phyloP scores from a whole-genome alignment of 1,284 basidiomycete species.

The Crucibulum cyathiforme region DNA sequence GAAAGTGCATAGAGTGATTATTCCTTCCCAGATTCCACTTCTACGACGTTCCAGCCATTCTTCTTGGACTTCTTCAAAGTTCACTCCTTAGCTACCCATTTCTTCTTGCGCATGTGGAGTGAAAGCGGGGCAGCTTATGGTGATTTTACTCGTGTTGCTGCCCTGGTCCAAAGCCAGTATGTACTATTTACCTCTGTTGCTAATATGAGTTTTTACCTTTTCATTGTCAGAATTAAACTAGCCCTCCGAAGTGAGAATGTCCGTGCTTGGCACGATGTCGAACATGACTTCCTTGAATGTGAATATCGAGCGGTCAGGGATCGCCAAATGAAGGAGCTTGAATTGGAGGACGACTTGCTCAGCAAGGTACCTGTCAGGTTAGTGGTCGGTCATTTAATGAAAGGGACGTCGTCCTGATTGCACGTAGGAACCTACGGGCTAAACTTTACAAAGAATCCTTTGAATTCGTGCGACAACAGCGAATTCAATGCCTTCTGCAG shows the following conservation, averaged over 20 bases:
- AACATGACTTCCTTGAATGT: slow-evolving; percentile 83
- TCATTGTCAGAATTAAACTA: slow-evolving; percentile 67
- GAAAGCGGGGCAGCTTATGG: slow-evolving; percentile 84
- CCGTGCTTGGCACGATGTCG: slow-evolving; percentile 85
- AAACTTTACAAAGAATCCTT: slow-evolving; percentile 92
- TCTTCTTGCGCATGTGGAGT: slow-evolving; percentile 95
- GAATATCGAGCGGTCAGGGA: slow-evolving; percentile 91
- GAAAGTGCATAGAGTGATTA: no score
- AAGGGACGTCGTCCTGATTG: background rate
- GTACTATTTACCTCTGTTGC: slow-evolving; percentile 36
- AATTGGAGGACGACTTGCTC: slow-evolving; percentile 89
- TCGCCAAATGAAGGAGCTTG: slow-evolving; percentile 93
- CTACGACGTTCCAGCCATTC: slow-evolving; percentile 88
- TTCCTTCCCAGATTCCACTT: slow-evolving; percentile 69
- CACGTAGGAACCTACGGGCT: slow-evolving; percentile 76
- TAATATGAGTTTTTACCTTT: slow-evolving; percentile 5
- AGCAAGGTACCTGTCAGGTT: slow-evolving; percentile 86
- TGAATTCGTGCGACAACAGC: slow-evolving; percentile 91
- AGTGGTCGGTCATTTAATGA: slow-evolving; percentile 23
- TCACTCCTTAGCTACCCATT: slow-evolving; percentile 83
- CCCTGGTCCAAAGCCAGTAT: slow-evolving; percentile 86
- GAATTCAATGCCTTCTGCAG: slow-evolving; percentile 85
- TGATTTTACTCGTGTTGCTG: slow-evolving; percentile 85
- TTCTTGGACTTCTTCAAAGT: slow-evolving; percentile 88
- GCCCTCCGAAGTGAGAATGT: slow-evolving; percentile 79